phyloP scores from a whole-genome alignment of 257 asterid genomes.

The Prunella vulgaris region DNA sequence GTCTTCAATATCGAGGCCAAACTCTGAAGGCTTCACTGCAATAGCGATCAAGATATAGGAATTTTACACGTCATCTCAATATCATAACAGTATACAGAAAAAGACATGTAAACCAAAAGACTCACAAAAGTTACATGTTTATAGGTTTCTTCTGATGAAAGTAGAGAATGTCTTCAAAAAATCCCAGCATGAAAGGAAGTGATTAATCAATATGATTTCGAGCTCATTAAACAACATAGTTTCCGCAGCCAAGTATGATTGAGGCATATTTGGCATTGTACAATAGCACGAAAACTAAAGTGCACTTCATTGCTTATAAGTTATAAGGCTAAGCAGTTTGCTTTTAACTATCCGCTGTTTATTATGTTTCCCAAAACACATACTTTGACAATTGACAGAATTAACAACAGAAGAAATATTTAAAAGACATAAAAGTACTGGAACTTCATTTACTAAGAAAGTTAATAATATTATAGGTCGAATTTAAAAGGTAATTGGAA shows the following conservation, averaged over 20 bases:
- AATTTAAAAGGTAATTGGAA: conserved; percentile 15
- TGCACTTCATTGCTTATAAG: background rate
- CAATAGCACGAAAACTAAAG: background rate
- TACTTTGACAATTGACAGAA: conserved; percentile 3
- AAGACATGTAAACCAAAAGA: background rate
- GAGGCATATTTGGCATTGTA: background rate
- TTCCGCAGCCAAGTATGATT: background rate
- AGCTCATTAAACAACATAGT: background rate
- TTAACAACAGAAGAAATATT: background rate
- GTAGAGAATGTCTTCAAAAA: background rate
- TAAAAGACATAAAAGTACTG: background rate
- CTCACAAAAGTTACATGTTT: background rate
- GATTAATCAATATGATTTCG: background rate
- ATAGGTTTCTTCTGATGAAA: background rate
- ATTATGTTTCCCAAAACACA: background rate
- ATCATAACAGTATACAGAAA: background rate
- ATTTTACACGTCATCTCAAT: background rate
- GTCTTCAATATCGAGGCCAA: conserved; percentile 90
- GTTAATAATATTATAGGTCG: background rate
- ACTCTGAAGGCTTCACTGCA: conserved; percentile 67
- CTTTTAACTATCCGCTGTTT: background rate
- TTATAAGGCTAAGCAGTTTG: background rate
- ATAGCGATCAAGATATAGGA: conserved; percentile 14
- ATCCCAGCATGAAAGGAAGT: background rate
- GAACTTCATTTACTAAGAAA: background rate